These are phyloP conservation scores for Themeda triandra DNA, from an alignment of 176 grass and related monocot species.

Conservation along the genomic window DNA sequence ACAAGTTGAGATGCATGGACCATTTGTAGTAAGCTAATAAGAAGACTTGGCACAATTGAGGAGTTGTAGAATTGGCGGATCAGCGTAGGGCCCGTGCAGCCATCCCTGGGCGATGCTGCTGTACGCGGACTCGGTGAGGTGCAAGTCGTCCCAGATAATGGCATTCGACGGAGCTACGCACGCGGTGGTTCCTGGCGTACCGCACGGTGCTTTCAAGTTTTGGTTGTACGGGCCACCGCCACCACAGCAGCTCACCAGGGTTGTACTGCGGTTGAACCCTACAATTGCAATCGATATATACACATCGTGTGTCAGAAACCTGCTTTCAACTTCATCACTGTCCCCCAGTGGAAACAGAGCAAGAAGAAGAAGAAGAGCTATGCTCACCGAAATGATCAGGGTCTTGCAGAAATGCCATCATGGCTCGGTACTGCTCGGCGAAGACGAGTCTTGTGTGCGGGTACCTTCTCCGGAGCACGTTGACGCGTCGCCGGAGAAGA, in stretches of 20 bases:
- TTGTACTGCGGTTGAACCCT: background rate
- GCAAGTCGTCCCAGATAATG: background rate
- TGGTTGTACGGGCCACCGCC: background rate
- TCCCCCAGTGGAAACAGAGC: too few relatives aligned
- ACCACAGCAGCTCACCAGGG: background rate
- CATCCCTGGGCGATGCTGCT: constrained; percentile 3
- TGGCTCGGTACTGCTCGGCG: constrained; percentile 20
- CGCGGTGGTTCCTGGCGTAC: background rate
- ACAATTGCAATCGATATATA: background rate
- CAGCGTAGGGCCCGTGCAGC: constrained; percentile 32
- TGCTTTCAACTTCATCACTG: background rate
- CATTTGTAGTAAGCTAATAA: too few relatives aligned
- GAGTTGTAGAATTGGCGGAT: background rate
- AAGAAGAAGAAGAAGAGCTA: too few relatives aligned
- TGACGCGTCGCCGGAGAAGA: background rate
- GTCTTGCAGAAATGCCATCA: background rate
- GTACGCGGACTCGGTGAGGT: background rate
- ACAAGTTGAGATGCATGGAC: too few relatives aligned
- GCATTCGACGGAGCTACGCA: background rate
- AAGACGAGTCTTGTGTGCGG: background rate
- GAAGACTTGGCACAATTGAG: background rate
- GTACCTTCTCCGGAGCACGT: constrained; percentile 1
- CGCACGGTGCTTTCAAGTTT: background rate
- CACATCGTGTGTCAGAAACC: too few relatives aligned
- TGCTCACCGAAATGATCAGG: constrained; percentile 26